Conservation (phyloP, 2,329 filamentous ascomycete species). For the Arthrobotrys sphaeroides region DNA sequence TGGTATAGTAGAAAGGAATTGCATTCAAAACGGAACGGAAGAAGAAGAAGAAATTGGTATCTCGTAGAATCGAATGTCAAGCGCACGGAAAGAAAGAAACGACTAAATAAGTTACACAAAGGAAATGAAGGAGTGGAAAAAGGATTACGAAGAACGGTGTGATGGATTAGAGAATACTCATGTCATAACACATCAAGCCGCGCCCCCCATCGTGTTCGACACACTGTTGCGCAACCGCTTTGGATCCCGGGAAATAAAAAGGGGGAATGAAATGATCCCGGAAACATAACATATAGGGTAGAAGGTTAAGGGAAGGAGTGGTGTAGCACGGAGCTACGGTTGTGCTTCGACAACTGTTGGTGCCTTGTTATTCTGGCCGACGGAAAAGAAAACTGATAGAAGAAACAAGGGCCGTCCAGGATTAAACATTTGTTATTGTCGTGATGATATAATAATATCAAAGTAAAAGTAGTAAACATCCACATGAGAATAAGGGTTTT, state of each 20-base stretch:
- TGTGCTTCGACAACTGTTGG: neutral
- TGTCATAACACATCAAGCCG: constrained; percentile 47
- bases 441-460: constrained; percentile 31
- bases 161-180: constrained; percentile 31
- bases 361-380: constrained; percentile 15
- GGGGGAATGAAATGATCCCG: neutral
- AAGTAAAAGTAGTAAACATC: constrained; percentile 36
- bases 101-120: constrained; percentile 14
- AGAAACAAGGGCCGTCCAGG: constrained; percentile 24
- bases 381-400: constrained; percentile 1
- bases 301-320: neutral
- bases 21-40: neutral
- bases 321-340: constrained; percentile 1
- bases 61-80: constrained; percentile 35
- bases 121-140: constrained; percentile 16
- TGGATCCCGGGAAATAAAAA: constrained; percentile 16
- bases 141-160: constrained; percentile 11
- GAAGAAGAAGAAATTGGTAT: constrained; percentile 33
- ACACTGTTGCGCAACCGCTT: constrained; percentile 23
- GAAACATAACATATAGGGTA: no score
- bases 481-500: constrained; percentile 29
- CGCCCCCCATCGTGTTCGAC: constrained; percentile 9
- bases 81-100: neutral
- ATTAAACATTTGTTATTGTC: constrained; percentile 52
- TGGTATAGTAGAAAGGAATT: constrained; percentile 14